Evolutionary conservation across 768 basidiomycete species (phyloP).

Genomic region (Lactifluus subvellereus): DNA sequence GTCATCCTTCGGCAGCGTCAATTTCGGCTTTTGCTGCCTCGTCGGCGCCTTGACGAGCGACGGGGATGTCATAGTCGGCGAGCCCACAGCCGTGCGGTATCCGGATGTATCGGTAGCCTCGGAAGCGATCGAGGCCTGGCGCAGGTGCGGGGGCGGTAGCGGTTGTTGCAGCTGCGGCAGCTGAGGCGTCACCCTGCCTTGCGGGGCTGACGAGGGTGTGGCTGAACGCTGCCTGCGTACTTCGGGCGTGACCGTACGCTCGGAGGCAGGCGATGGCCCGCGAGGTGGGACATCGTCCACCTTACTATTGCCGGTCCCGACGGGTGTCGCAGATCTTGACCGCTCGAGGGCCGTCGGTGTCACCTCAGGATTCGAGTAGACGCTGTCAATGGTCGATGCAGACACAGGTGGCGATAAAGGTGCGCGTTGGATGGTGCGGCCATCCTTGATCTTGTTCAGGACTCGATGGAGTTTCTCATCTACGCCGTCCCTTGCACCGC

Average conservation of each 20-base stretch:
- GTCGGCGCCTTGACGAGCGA: conserved; percentile 30
- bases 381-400: conserved; percentile 26
- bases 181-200: conserved; percentile 15
- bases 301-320: conserved; percentile 12
- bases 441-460: conserved; percentile 67
- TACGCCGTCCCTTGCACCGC: conserved; percentile 44
- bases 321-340: conserved; percentile 25
- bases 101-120: conserved; percentile 24
- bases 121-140: conserved; percentile 17
- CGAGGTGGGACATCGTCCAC: conserved; percentile 25
- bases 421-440: conserved; percentile 38
- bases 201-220: conserved; percentile 16
- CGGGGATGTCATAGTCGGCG: conserved; percentile 14
- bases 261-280: conserved; percentile 29
- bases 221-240: conserved; percentile 6
- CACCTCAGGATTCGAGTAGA: conserved; percentile 53
- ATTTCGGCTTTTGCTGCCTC: conserved; percentile 37
- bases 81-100: conserved; percentile 23
- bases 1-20: conserved; percentile 64
- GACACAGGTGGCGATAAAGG: conserved; percentile 25
- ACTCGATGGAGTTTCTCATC: conserved; percentile 71
- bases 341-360: conserved; percentile 8
- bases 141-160: conserved; percentile 12
- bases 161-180: background rate
- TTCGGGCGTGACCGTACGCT: conserved; percentile 28